Evolutionary conservation across 2,329 filamentous ascomycete genomes (phyloP), one percentile per base, ranked within the genome.

Genomic region (Pestalotiopsis sp.): DNA sequence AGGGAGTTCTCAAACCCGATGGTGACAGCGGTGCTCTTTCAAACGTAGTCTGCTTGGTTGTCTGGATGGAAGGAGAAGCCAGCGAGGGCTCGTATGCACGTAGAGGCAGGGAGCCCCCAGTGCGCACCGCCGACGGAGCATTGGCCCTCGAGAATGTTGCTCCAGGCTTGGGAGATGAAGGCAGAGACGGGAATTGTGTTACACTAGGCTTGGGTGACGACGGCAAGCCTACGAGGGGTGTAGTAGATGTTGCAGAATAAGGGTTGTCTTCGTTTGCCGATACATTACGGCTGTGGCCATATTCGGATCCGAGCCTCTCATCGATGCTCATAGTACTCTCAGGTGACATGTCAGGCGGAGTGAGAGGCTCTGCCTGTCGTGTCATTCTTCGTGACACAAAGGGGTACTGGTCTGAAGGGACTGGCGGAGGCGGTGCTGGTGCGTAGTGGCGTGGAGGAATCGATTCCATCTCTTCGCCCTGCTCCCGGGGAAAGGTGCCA

Each of bases 31-130:
- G 86, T 0, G 80, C 82, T 40, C 89, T 83, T 74, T 91, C 89
- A 70, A 92, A 88, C 1, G 90, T 87, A 0, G 90, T 92, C 77
- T 91, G 89, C 81, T 90, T 91, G 36, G 88, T 89, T 4, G 82
- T 85, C 66, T 83, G 81, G 41, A 80, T 78, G 5, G 83, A 82
- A 4, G 88, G 87, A 36, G 87, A 89, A 65, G 78, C 79, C 61
- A 88, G 70, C 1, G 85, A 76, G n/a, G 87, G 84, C 75, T 91
- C 88, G 72, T 90, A 91, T 6, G 89, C 88, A 70, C 89, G 87
- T 66, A 91, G 81, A 0, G 89, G 89, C 52, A 91, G 81, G 1
- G 84, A 77, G 52, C 89, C 87, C 57, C 86, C 87, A 2, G 86
- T 85, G 66, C 87, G 86, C 40, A 90, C 83, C 0, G 87, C 87